A percentile compares a stretch with the other conserved stretches of the same genome.
phyloP scores from a whole-genome alignment of 2,329 filamentous ascomycete genomes.

The Fusarium praegraminearum region DNA sequence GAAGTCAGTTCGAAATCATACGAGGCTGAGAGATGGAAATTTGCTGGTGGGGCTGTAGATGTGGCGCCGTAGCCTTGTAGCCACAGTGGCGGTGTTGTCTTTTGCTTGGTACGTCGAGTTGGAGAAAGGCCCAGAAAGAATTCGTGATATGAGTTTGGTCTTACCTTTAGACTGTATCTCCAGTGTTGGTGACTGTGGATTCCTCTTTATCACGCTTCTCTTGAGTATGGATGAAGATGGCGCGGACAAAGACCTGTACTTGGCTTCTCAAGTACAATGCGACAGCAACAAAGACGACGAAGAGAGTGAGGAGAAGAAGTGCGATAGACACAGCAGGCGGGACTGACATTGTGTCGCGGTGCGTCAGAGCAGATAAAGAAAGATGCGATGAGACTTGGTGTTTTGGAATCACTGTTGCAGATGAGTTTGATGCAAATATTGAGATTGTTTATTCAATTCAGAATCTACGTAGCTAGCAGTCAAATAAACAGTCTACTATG shows the following conservation, averaged over 20 bases:
- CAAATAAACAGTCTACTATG: not conserved
- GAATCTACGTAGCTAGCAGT: not conserved
- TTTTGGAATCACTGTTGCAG: not conserved
- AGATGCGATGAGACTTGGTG: not conserved
- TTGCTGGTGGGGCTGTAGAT: constrained; percentile 33
- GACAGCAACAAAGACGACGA: constrained; percentile 48
- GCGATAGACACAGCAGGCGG: constrained; percentile 50
- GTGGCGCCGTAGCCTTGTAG: constrained; percentile 43
- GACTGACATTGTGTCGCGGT: constrained; percentile 42
- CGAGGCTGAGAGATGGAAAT: constrained; percentile 48
- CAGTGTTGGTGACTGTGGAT: constrained; percentile 26
- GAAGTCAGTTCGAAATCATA: constrained; percentile 47
- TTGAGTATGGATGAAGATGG: constrained; percentile 42
- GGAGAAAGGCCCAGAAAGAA: not conserved
- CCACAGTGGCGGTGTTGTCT: constrained; percentile 37
- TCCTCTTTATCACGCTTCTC: constrained; percentile 9
- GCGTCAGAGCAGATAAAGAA: not conserved
- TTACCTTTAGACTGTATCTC: constrained; percentile 31
- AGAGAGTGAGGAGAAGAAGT: constrained; percentile 50
- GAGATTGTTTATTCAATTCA: not conserved
- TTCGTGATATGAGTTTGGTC: not conserved
- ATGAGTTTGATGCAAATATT: not conserved
- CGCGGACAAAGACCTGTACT: constrained; percentile 49
- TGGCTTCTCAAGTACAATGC: constrained; percentile 48
- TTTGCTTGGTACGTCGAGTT: not conserved